Conservation (phyloP, 208 protist species). For the Crithidia mellificae region DNA sequence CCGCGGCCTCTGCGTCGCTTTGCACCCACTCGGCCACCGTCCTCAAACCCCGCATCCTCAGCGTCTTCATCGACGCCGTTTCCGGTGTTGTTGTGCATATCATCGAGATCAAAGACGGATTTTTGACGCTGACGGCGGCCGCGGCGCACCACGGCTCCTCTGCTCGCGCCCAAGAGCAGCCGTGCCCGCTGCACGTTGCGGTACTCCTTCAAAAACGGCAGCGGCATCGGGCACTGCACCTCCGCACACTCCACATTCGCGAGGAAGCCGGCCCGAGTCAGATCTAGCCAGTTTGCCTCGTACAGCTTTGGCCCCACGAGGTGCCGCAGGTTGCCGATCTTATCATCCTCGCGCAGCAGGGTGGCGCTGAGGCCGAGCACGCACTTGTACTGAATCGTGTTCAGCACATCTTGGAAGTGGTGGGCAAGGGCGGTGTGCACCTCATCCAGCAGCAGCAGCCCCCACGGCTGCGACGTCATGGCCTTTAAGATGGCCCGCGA, state of each 20-base stretch:
- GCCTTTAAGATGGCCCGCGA: constrained; percentile 72
- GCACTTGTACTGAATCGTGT: constrained; percentile 94
- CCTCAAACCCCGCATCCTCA: no score
- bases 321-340: constrained; percentile 97
- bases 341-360: constrained; percentile 97
- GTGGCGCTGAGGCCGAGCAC: constrained; percentile 99
- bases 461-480: constrained; percentile 91
- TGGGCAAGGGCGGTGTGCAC: constrained; percentile 98
- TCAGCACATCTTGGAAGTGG: constrained; percentile 96
- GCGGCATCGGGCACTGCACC: constrained; percentile 97
- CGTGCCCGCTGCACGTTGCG: constrained; percentile 27
- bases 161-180: constrained; percentile 12
- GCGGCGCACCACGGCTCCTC: not conserved
- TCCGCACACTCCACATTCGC: constrained; percentile 98
- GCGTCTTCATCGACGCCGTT: not conserved
- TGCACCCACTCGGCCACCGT: not conserved
- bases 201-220: constrained; percentile 69
- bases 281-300: constrained; percentile 99
- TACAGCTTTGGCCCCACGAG: constrained; percentile 99
- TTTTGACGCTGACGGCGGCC: not conserved
- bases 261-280: constrained; percentile 95
- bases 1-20: not conserved
- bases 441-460: constrained; percentile 99
- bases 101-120: not conserved
- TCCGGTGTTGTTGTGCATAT: not conserved